Conservation (phyloP, 768 basidiomycete species). For the Sarcodon aspratus region DNA sequence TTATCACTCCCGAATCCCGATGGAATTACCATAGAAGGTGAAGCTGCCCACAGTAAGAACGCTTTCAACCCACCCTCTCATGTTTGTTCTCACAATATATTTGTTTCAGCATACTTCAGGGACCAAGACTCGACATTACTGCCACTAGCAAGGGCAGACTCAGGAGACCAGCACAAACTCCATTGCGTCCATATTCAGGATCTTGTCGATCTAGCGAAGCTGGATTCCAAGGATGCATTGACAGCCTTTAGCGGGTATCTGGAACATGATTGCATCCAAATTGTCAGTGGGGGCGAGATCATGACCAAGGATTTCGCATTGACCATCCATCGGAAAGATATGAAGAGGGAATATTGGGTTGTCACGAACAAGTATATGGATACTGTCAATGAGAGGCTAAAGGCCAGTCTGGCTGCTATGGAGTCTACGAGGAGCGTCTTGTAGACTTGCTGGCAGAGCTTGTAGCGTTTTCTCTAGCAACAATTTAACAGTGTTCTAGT, state of each 20-base stretch:
- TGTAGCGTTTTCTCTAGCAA: too few species aligned
- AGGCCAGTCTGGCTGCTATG: slow-evolving; percentile 13
- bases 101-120: too few species aligned
- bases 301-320: slow-evolving; percentile 98
- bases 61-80: too few species aligned
- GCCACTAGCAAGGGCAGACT: slow-evolving; percentile 95
- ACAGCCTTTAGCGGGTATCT: slow-evolving; percentile 65
- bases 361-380: slow-evolving; percentile 90
- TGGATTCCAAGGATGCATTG: slow-evolving; percentile 74
- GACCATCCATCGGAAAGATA: slow-evolving; percentile 81
- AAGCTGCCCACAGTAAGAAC: slow-evolving; percentile 97
- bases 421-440: slow-evolving; percentile 5
- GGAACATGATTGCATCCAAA: slow-evolving; percentile 82
- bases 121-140: slow-evolving; percentile 94
- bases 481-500: too few species aligned
- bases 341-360: slow-evolving; percentile 95
- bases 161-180: slow-evolving; percentile 98
- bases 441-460: too few species aligned
- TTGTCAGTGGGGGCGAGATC: slow-evolving; percentile 79
- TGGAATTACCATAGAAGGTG: slow-evolving; percentile 84
- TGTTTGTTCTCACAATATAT: too few species aligned
- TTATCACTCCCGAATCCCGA: slow-evolving; percentile 96
- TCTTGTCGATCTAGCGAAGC: slow-evolving; percentile 82
- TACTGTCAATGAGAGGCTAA: slow-evolving; percentile 52
- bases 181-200: slow-evolving; percentile 98